Evolutionary conservation across 495 filamentous ascomycete species (phyloP), one percentile per base, ranked within the genome.

Genomic region (Hypoxylon rickii): DNA sequence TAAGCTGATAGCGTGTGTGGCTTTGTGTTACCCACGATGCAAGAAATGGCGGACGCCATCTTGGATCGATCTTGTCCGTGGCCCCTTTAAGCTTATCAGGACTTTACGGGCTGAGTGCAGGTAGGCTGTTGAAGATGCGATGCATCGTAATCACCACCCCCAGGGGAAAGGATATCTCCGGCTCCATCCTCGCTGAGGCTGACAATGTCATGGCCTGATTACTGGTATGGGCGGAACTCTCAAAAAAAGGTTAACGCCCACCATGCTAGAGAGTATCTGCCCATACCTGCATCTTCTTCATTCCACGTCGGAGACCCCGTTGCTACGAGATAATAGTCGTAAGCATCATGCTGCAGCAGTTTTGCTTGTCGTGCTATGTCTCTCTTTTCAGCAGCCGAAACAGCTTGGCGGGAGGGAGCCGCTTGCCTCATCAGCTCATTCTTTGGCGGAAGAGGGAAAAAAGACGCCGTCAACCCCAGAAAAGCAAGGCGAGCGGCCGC

Each of bases 21-120:
- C 38, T 41, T 49, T 41, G 59, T 63, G 34, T 40, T 46, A 63
- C 59, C 59, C 59, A 63, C 48, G 53, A 63, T 63, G 59, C 59
- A 46, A 57, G 33, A 52, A 19, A 58, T 49, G 48, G 41, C 49
- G 48, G 53, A 32, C 39, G 48, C 53, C 59, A 54, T 54, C 40
- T 46, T 12, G 38, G 53, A 63, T 63, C 47, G 59, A 52, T 63
- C 37, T 51, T 17, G 11, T 26, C 38, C 18, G 16, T n/a, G 21
- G 8, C 21, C 29, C 31, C 36, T 31, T 21, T 13, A 36, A 10
- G 32, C 32, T 13, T 36, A 13, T 36, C n/a, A n/a, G n/a, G n/a
- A n/a, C n/a, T n/a, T n/a, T n/a, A n/a, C n/a, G n/a, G n/a, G n/a
- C n/a, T n/a, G n/a, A n/a, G n/a, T n/a, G n/a, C n/a, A n/a, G n/a